phyloP scores from a whole-genome alignment of 2,329 filamentous ascomycete genomes.

The Aspergillus chevalieri region DNA sequence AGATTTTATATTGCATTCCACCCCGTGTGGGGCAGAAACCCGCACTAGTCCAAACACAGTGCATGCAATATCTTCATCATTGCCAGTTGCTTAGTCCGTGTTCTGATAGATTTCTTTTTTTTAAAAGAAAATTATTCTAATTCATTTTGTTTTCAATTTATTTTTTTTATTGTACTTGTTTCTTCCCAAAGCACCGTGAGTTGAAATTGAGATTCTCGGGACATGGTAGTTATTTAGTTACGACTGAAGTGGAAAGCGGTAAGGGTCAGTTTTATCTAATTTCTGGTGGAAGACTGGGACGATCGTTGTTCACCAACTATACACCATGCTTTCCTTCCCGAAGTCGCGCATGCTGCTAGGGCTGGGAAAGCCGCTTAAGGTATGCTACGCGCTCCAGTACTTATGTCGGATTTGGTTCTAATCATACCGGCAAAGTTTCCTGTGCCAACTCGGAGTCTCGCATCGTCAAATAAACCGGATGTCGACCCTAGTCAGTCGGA shows the following conservation, averaged over 20 bases:
- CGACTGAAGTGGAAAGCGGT: background rate
- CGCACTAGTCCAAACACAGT: too few relatives aligned
- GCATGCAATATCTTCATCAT: too few relatives aligned
- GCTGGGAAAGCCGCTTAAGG: slow-evolving; percentile 16
- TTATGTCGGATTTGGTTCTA: background rate
- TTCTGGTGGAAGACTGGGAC: background rate
- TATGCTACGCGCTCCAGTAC: slow-evolving; percentile 6
- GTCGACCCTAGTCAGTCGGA: background rate
- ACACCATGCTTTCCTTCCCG: slow-evolving; percentile 17
- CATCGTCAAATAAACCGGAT: background rate
- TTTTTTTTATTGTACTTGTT: too few relatives aligned
- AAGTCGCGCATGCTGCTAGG: slow-evolving; percentile 17
- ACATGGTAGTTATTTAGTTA: background rate
- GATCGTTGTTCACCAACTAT: too few relatives aligned
- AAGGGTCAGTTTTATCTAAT: background rate
- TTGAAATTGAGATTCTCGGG: background rate
- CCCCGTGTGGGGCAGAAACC: too few relatives aligned
- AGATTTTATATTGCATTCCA: background rate
- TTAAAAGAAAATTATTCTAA: too few relatives aligned
- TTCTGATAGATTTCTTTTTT: too few relatives aligned
- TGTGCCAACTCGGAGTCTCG: slow-evolving; percentile 1
- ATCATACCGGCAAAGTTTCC: slow-evolving; percentile 1
- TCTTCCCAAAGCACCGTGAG: too few relatives aligned
- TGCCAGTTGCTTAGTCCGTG: too few relatives aligned
- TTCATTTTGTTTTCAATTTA: too few relatives aligned